A percentile compares a stretch with the other conserved stretches of the same genome.
Conservation (phyloP, 805 yeast species). For the Myxozyma geophila region DNA sequence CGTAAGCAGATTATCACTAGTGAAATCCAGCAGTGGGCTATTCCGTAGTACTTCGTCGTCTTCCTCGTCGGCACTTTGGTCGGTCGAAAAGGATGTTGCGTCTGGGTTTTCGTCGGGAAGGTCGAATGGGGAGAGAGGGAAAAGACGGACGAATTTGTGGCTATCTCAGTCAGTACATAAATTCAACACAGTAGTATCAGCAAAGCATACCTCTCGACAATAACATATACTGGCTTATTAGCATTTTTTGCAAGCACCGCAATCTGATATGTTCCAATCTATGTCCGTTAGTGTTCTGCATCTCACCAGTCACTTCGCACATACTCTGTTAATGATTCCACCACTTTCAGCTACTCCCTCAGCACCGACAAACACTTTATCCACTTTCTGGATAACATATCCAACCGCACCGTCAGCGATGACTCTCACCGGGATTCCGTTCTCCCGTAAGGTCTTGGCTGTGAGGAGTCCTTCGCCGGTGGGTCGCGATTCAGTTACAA, state of each 20-base stretch:
- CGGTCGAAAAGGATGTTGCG: conserved; percentile 20
- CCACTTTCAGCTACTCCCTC: conserved; percentile 99
- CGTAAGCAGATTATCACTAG: conserved; percentile 93
- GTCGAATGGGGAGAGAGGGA: conserved; percentile 91
- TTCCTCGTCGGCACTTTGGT: conserved; percentile 43
- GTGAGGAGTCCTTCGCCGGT: conserved; percentile 72
- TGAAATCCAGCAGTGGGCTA: conserved; percentile 79
- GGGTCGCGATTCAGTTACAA: conserved; percentile 92
- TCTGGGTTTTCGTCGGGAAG: conserved; percentile 58
- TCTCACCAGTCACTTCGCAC: not conserved
- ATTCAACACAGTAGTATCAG: not conserved
- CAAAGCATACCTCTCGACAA: conserved; percentile 62
- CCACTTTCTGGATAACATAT: conserved; percentile 77
- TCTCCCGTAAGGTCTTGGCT: conserved; percentile 67
- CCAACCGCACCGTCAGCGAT: conserved; percentile 95
- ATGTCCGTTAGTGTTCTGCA: not conserved
- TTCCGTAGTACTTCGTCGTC: conserved; percentile 37
- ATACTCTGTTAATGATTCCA: conserved; percentile 85
- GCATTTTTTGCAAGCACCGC: conserved; percentile 90
- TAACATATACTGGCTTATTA: conserved; percentile 91
- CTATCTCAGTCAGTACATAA: conserved; percentile 41
- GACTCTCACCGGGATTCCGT: conserved; percentile 83
- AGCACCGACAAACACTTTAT: conserved; percentile 94
- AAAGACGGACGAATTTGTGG: conserved; percentile 94
- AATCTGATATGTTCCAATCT: conserved; percentile 87